Evolutionary conservation across 2,329 filamentous ascomycete species (phyloP).

Genomic region (Aspergillus tamarii): DNA sequence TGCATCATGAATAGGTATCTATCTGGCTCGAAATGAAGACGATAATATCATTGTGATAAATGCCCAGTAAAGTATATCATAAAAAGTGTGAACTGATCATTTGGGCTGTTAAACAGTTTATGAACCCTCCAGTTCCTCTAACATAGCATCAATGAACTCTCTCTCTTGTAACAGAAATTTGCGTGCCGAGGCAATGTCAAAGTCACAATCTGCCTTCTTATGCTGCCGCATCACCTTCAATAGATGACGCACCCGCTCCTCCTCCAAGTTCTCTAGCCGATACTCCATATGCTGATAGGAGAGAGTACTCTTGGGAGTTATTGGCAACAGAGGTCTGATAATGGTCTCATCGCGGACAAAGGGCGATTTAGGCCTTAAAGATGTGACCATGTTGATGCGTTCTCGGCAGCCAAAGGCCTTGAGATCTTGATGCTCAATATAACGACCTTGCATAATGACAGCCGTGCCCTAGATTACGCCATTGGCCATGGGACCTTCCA

Average conservation of each 20-base stretch:
- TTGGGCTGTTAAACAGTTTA: background rate
- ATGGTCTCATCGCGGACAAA: slow-evolving; percentile 62
- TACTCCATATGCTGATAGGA: slow-evolving; percentile 67
- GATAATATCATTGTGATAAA: background rate
- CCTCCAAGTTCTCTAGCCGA: slow-evolving; percentile 64
- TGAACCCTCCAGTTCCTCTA: background rate
- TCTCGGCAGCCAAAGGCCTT: slow-evolving; percentile 62
- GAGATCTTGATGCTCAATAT: slow-evolving; percentile 67
- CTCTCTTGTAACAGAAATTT: background rate
- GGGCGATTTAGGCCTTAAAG: slow-evolving; percentile 63
- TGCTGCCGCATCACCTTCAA: background rate
- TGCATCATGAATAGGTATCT: background rate
- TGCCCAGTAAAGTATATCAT: background rate
- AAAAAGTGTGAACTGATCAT: background rate
- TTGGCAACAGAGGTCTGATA: slow-evolving; percentile 62
- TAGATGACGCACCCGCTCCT: slow-evolving; percentile 50
- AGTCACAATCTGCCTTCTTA: background rate
- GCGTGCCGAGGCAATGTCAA: background rate
- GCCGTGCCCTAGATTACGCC: slow-evolving; percentile 56
- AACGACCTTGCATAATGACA: slow-evolving; percentile 68
- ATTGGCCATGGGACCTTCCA: background rate
- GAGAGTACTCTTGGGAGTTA: slow-evolving; percentile 58
- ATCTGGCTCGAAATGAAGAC: background rate
- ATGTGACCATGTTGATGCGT: slow-evolving; percentile 67
- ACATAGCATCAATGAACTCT: background rate